phyloP scores from a whole-genome alignment of 1,284 basidiomycete genomes.

The Cerrena zonata region DNA sequence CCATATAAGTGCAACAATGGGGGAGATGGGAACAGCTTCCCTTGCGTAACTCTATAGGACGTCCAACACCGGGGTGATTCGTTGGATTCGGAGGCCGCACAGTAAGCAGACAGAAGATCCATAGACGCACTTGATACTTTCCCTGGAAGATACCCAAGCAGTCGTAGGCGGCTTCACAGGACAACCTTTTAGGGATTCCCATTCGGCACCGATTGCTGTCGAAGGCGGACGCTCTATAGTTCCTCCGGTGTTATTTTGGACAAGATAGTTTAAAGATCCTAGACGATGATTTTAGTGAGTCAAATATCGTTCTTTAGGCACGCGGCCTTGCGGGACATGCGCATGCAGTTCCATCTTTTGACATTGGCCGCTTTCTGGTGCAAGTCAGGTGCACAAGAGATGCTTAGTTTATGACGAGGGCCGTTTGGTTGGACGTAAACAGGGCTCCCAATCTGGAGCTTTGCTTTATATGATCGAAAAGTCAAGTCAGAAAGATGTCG shows the following conservation, averaged over 20 bases:
- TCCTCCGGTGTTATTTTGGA: slow-evolving; percentile 7
- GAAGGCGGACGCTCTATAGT: too few species aligned
- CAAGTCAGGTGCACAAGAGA: too few species aligned
- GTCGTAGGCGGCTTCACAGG: slow-evolving; percentile 10
- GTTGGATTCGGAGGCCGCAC: slow-evolving; percentile 5
- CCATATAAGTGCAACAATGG: not conserved
- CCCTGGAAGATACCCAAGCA: slow-evolving; percentile 7
- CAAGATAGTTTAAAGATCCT: too few species aligned
- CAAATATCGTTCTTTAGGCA: not conserved
- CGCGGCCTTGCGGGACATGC: slow-evolving; percentile 7
- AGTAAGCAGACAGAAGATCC: slow-evolving; percentile 7
- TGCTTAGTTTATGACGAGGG: too few species aligned
- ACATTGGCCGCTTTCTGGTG: too few species aligned
- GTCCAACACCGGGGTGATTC: slow-evolving; percentile 7
- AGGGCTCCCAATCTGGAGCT: too few species aligned
- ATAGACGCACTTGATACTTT: not conserved
- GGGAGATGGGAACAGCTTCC: slow-evolving; percentile 1
- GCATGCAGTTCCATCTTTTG: slow-evolving; percentile 4
- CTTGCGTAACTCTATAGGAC: slow-evolving; percentile 9
- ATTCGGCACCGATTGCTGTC: too few species aligned
- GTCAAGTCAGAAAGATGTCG: too few species aligned
- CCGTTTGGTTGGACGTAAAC: too few species aligned
- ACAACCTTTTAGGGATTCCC: slow-evolving; percentile 12
- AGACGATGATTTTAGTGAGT: slow-evolving; percentile 4
- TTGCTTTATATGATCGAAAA: too few species aligned